Conservation (phyloP, 148 eudicot species). For the Diospyros lotus region DNA sequence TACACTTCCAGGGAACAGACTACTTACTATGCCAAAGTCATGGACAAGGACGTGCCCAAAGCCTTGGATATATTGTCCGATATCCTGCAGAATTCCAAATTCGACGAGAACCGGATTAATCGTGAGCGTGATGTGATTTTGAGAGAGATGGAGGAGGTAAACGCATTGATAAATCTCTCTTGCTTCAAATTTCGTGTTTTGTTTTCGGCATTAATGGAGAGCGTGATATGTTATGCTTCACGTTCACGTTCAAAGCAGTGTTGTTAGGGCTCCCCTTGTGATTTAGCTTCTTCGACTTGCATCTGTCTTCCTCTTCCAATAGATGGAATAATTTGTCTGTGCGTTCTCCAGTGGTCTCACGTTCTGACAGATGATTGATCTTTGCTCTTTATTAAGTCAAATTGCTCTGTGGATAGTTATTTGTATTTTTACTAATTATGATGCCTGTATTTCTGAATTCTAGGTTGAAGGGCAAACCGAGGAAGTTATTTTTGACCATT, state of each 20-base stretch:
- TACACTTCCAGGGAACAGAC: slow-evolving; percentile 89
- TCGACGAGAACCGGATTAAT: slow-evolving; percentile 50
- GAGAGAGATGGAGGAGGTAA: slow-evolving; percentile 93
- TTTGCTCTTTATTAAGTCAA: not conserved
- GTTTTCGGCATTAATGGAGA: not conserved
- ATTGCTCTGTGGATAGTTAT: not conserved
- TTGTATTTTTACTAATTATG: not conserved
- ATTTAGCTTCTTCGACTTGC: slow-evolving; percentile 7
- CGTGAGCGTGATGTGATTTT: slow-evolving; percentile 87
- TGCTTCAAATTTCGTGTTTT: not conserved
- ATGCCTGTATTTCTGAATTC: slow-evolving; percentile 6
- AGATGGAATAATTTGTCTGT: not conserved
- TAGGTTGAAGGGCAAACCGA: slow-evolving; percentile 87
- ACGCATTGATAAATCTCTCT: not conserved
- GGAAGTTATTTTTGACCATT: slow-evolving; percentile 90
- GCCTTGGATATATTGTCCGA: slow-evolving; percentile 79
- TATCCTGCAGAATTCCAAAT: slow-evolving; percentile 81
- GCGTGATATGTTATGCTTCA: too few relatives aligned
- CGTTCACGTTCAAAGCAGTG: not conserved
- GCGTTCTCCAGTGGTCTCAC: not conserved
- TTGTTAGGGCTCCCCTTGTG: not conserved
- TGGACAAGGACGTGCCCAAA: slow-evolving; percentile 53
- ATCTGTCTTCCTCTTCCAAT: not conserved
- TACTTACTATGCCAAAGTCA: slow-evolving; percentile 70
- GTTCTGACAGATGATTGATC: not conserved